Conservation (phyloP, 148 eudicot genomes). For the Diospyros lotus region DNA sequence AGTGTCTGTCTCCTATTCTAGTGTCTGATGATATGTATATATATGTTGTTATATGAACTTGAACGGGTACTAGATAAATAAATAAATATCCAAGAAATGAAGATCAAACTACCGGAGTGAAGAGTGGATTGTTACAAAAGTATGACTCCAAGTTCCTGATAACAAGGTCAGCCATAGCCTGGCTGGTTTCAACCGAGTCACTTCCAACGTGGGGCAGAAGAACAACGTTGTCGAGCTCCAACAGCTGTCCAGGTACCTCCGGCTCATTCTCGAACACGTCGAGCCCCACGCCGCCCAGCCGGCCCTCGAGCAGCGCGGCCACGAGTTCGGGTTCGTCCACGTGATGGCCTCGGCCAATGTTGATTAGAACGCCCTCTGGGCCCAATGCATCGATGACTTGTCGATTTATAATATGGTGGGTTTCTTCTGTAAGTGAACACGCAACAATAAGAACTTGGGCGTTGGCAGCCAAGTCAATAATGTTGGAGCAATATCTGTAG, state of each 20-base stretch:
- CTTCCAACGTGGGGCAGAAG: constrained; percentile 69
- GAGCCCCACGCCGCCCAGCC: constrained; percentile 83
- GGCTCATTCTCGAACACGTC: constrained; percentile 92
- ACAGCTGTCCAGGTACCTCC: constrained; percentile 57
- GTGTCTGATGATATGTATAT: too few species aligned
- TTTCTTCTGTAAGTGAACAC: constrained; percentile 53
- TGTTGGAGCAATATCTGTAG: constrained; percentile 51
- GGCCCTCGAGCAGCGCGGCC: constrained; percentile 66
- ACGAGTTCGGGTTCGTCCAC: constrained; percentile 77
- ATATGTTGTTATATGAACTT: too few species aligned
- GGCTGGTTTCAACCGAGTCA: constrained; percentile 60
- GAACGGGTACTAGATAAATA: too few species aligned
- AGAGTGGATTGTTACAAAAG: constrained; percentile 45
- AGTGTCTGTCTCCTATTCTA: too few species aligned
- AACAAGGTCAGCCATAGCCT: constrained; percentile 75
- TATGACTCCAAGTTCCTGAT: constrained; percentile 61
- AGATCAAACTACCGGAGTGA: constrained; percentile 60
- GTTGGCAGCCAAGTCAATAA: constrained; percentile 55
- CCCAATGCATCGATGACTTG: constrained; percentile 71
- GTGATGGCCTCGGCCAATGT: constrained; percentile 78
- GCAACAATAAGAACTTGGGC: constrained; percentile 59
- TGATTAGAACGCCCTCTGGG: constrained; percentile 62
- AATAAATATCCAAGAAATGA: too few species aligned
- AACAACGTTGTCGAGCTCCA: constrained; percentile 66
- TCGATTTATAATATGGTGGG: constrained; percentile 66